Evolutionary conservation across 2,329 filamentous ascomycete species (phyloP).

Genomic region (Madurella fahalii): DNA sequence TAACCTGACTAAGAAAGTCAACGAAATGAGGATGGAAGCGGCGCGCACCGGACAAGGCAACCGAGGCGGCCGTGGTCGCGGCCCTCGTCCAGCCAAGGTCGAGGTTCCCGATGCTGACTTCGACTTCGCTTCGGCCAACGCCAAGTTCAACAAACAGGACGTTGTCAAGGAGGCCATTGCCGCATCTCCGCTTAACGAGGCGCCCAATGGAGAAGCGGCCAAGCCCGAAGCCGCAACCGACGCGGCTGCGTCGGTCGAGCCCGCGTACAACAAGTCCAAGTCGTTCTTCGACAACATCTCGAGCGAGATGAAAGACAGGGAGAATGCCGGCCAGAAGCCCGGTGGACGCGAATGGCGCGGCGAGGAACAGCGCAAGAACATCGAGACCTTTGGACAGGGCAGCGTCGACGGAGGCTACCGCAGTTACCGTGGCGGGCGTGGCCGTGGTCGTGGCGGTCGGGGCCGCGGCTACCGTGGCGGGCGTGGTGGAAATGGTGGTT

Average conservation of each 20-base stretch:
- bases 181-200: conserved; percentile 62
- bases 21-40: conserved; percentile 69
- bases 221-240: conserved; percentile 31
- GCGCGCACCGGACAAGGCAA: conserved; percentile 43
- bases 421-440: conserved; percentile 61
- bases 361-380: conserved; percentile 91
- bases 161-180: conserved; percentile 85
- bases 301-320: conserved; percentile 85
- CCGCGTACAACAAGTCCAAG: conserved; percentile 76
- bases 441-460: conserved; percentile 35
- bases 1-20: conserved; percentile 69
- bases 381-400: conserved; percentile 96
- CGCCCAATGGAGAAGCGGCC: conserved; percentile 34
- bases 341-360: conserved; percentile 83
- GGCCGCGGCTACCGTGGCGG: conserved; percentile 23
- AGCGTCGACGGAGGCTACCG: conserved; percentile 81
- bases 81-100: conserved; percentile 59
- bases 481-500: conserved; percentile 19
- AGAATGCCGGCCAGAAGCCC: conserved; percentile 62
- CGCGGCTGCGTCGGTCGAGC: conserved; percentile 41
- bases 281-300: conserved; percentile 99
- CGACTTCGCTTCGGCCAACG: conserved; percentile 82
- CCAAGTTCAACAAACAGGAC: conserved; percentile 84
- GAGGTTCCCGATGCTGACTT: conserved; percentile 89
- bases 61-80: conserved; percentile 46